Percentiles rank a stretch among this genome's conserved stretches.
Conservation (phyloP, 805 yeast species). For the Ogataea philodendri region DNA sequence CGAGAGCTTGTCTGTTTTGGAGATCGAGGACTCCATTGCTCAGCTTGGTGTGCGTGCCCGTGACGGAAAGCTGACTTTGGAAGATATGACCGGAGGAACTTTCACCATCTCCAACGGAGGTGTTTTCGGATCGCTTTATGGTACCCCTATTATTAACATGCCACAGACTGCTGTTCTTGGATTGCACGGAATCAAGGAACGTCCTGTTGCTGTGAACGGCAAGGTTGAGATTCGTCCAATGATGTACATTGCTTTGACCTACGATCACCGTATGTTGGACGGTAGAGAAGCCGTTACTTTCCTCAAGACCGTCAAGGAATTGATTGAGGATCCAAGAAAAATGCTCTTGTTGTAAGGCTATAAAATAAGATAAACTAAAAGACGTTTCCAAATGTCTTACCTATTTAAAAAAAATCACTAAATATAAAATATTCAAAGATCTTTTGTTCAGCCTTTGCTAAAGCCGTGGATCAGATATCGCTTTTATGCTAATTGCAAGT, state of each 20-base stretch:
- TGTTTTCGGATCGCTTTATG: constrained; percentile 95
- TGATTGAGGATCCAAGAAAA: constrained; percentile 98
- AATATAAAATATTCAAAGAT: too few species aligned
- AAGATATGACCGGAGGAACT: constrained; percentile 99
- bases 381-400: too few species aligned
- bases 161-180: constrained; percentile 99
- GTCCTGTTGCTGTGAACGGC: constrained; percentile 95
- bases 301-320: constrained; percentile 92
- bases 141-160: constrained; percentile 97
- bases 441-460: too few species aligned
- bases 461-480: too few species aligned
- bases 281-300: constrained; percentile 99
- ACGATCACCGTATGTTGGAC: constrained; percentile 96
- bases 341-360: constrained; percentile 60
- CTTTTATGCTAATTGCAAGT: constrained; percentile 6
- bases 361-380: constrained; percentile 4
- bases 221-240: constrained; percentile 96
- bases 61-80: constrained; percentile 92
- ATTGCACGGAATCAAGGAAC: constrained; percentile 94
- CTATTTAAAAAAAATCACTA: not conserved
- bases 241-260: constrained; percentile 98
- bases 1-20: constrained; percentile 83
- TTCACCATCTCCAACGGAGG: constrained; percentile 99
- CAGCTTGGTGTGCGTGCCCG: constrained; percentile 88
- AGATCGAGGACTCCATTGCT: constrained; percentile 83